Evolutionary conservation across 371 early-diverging fungal species (phyloP).

Genomic region (Mucor irregularis): DNA sequence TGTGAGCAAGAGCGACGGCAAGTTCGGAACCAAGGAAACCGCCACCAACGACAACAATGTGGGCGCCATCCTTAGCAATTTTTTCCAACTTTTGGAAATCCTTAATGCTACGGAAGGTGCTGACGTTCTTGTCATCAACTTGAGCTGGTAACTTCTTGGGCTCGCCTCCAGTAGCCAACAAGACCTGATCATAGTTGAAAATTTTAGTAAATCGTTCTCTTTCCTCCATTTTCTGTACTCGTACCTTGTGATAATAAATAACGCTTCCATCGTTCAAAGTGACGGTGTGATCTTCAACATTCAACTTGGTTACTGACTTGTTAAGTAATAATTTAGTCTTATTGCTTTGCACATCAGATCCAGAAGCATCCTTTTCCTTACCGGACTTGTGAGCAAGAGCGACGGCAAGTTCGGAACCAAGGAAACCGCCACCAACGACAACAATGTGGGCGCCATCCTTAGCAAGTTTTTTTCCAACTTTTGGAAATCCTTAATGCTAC

Average conservation of each 20-base stretch:
- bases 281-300: slow-evolving; percentile 66
- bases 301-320: slow-evolving; percentile 51
- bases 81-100: slow-evolving; percentile 62
- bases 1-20: slow-evolving; percentile 65
- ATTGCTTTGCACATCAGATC: slow-evolving; percentile 38
- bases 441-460: slow-evolving; percentile 62
- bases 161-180: slow-evolving; percentile 74
- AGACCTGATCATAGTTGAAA: no score
- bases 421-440: slow-evolving; percentile 77
- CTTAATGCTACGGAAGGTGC: slow-evolving; percentile 66
- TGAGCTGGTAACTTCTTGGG: slow-evolving; percentile 59
- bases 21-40: slow-evolving; percentile 80
- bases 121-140: slow-evolving; percentile 38
- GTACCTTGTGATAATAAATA: slow-evolving; percentile 63
- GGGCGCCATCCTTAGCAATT: slow-evolving; percentile 52
- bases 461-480: slow-evolving; percentile 49
- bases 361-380: slow-evolving; percentile 44
- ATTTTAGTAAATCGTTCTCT: no score
- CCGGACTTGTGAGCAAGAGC: slow-evolving; percentile 63
- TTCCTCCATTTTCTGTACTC: no score
- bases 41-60: slow-evolving; percentile 72
- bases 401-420: slow-evolving; percentile 73
- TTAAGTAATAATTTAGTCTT: slow-evolving; percentile 58
- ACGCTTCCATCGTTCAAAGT: slow-evolving; percentile 58
- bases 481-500: slow-evolving; percentile 65